phyloP scores from a whole-genome alignment of 805 yeast genomes.

The Alloascoidea africana region DNA sequence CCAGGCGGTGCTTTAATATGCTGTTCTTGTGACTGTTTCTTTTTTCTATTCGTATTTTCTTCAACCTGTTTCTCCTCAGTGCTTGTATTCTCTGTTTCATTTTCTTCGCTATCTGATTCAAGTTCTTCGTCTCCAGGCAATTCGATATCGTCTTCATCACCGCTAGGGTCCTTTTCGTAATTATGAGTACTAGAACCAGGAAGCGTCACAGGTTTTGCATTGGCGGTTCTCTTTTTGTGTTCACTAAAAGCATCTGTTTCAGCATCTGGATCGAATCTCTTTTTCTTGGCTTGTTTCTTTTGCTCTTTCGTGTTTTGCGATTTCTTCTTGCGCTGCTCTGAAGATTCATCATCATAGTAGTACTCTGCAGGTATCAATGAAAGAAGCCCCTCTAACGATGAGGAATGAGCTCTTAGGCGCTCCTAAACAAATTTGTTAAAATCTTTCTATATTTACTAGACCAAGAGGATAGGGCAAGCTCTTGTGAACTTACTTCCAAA shows the following conservation, averaged over 20 bases:
- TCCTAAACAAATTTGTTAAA: too few relatives aligned
- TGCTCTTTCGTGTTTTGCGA: constrained; percentile 55
- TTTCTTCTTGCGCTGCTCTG: constrained; percentile 82
- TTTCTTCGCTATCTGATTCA: constrained; percentile 13
- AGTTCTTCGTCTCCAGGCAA: constrained; percentile 12
- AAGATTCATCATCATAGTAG: constrained; percentile 82
- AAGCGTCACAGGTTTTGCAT: constrained; percentile 20
- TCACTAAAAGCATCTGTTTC: constrained; percentile 19
- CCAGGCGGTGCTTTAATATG: constrained; percentile 4
- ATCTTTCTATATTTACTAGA: too few relatives aligned
- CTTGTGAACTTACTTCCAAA: not conserved
- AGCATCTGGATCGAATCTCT: constrained; percentile 55
- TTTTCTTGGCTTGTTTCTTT: constrained; percentile 39
- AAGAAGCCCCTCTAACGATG: constrained; percentile 77
- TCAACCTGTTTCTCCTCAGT: constrained; percentile 6
- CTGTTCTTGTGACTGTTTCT: too few relatives aligned
- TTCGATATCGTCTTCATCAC: constrained; percentile 6
- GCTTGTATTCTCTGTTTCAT: constrained; percentile 13
- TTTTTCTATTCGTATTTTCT: not conserved
- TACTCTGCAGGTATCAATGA: constrained; percentile 90
- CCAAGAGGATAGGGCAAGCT: not conserved
- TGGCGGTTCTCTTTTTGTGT: constrained; percentile 9
- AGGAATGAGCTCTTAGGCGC: constrained; percentile 61
- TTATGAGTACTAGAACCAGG: constrained; percentile 20
- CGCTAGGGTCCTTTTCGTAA: constrained; percentile 1